phyloP scores from a whole-genome alignment of 2,329 filamentous ascomycete species.

The Beauveria asiatica region DNA sequence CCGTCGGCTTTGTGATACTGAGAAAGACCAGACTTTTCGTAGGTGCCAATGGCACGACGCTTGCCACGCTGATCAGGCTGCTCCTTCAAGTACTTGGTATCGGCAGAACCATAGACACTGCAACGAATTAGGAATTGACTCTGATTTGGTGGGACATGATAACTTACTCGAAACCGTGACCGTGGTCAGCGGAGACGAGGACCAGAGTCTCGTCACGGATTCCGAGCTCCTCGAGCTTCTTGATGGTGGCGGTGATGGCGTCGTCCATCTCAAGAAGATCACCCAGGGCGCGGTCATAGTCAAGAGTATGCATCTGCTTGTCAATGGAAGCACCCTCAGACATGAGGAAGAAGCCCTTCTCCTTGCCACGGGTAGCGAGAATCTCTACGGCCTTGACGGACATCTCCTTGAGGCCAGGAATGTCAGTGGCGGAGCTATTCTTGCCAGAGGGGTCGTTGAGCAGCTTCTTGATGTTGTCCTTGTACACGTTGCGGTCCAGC shows the following conservation, averaged over 20 bases:
- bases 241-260: constrained; percentile 66
- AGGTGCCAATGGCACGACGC: constrained; percentile 65
- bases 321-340: constrained; percentile 77
- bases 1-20: constrained; percentile 59
- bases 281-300: constrained; percentile 78
- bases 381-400: constrained; percentile 79
- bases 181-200: constrained; percentile 78
- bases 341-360: constrained; percentile 81
- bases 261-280: constrained; percentile 82
- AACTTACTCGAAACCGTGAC: constrained; percentile 68
- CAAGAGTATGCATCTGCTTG: constrained; percentile 81
- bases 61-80: constrained; percentile 61
- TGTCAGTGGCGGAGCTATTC: constrained; percentile 56
- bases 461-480: constrained; percentile 55
- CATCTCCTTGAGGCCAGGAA: constrained; percentile 83
- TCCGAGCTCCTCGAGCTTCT: constrained; percentile 56
- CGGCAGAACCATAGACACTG: constrained; percentile 67
- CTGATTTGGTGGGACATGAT: neutral
- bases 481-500: constrained; percentile 79
- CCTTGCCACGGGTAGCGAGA: constrained; percentile 55
- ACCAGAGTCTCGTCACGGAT: constrained; percentile 69
- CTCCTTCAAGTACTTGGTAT: constrained; percentile 65
- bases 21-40: constrained; percentile 63
- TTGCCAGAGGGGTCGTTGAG: constrained; percentile 63
- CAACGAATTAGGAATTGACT: constrained; percentile 7